Base-by-base conservation (phyloP, 306 rosid species). In the Biancaea sappan region DNA sequence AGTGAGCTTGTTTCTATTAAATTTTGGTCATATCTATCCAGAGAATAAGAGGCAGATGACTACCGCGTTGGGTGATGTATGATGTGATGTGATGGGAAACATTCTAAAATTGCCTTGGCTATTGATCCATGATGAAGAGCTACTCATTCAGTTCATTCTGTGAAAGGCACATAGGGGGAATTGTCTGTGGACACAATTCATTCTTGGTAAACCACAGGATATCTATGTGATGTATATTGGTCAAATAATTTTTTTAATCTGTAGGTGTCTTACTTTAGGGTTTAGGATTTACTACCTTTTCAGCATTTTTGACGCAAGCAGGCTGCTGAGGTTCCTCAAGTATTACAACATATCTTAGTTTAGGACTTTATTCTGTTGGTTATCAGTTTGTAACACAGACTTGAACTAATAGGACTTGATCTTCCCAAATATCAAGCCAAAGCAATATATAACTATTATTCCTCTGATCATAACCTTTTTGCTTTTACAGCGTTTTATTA, bases 1-100 rank as follows among this genome's bases (percentile, higher is more conserved):
- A 79, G 50, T 65, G 63, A 35, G 64, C 56, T 59, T 69, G 31
- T 69, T 32, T 34, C 40, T 67, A n/a, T 48, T 34, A n/a, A 60
- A 46, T 28, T 18, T 66, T 52, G 48, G 54, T 47, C 34, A 47
- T 19, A 44, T 24, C 24, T 70, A 32, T 51, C 26, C 32, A 52
- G 72, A 68, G 69, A 35, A 76, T 74, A 24, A 26, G 40, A 70
- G 51, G 75, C 65, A 43, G 67, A 15, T 74, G 64, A 41, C 64
- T 62, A 32, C 29, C 19, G 51, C 35, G 35, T 41, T 60, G 76
- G 77, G 63, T 12, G 4, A 10, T 46, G 8, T 16, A 14, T 50
- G 11, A 50, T 50, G 26, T 54, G 72, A 73, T 58, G 16, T 56
- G 67, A 60, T 4, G 58, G 69, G 72, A 65, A 34, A 71, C 37